Conservation (phyloP, 805 yeast species). For the Barnettozyma sucrosica region DNA sequence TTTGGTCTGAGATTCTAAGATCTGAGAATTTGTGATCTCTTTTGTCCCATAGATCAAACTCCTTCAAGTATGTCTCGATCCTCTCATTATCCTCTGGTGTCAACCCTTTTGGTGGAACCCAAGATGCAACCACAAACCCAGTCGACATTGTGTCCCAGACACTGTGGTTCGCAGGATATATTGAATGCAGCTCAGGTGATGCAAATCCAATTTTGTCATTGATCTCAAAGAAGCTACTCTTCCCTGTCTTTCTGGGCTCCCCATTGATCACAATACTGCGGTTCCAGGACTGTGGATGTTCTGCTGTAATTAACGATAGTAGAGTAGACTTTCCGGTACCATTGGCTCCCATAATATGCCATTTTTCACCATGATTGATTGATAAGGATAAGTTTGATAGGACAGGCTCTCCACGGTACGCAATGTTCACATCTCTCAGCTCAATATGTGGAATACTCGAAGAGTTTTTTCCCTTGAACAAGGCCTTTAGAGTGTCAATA, state of each 20-base stretch:
- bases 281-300: constrained; percentile 96
- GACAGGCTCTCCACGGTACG: constrained; percentile 58
- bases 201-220: constrained; percentile 78
- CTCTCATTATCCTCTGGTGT: constrained; percentile 30
- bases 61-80: constrained; percentile 41
- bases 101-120: constrained; percentile 41
- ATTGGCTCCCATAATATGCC: constrained; percentile 87
- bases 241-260: constrained; percentile 66
- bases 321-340: constrained; percentile 94
- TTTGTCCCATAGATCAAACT: constrained; percentile 37
- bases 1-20: constrained; percentile 67
- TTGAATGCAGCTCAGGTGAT: constrained; percentile 88
- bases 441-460: constrained; percentile 34
- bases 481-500: constrained; percentile 14
- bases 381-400: constrained; percentile 59
- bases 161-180: constrained; percentile 59
- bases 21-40: constrained; percentile 43
- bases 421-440: constrained; percentile 56
- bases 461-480: constrained; percentile 15
- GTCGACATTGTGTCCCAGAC: constrained; percentile 58
- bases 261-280: constrained; percentile 59
- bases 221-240: constrained; percentile 67
- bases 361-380: constrained; percentile 64
- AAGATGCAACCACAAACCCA: constrained; percentile 69
- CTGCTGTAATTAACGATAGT: constrained; percentile 79